Base-by-base conservation (phyloP, 352 stramenopile genomes). In the Pythium monospermum region DNA sequence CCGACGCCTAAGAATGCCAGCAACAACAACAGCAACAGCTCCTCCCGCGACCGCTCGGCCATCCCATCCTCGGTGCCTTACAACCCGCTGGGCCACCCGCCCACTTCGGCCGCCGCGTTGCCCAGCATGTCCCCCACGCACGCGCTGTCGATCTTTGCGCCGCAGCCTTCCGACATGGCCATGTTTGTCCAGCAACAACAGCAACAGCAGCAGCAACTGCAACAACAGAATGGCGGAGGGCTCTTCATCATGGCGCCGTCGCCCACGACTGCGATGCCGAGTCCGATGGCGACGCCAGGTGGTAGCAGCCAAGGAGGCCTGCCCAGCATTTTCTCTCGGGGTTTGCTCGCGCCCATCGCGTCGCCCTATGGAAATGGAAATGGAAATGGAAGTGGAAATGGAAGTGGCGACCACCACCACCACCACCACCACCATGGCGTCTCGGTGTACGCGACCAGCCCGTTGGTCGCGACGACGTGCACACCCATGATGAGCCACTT, bases 81-180 rank as follows among this genome's bases (percentile, higher is more conserved):
- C 48, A 53, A 43, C 36, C n/a, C 23, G 19, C 15, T 19, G 19
- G 26, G 5, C n/a, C 39, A 25, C 10, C 28, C n/a, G 18, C 32
- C 7, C 43, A 42, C 15, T 21, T n/a, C n/a, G n/a, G n/a, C n/a
- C n/a, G n/a, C n/a, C n/a, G n/a, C 49, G 22, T 47, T 62, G 21
- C 47, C 59, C 11, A 59, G 47, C 28, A 33, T 62, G 21, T 62
- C 59, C 35, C 59, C 59, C 5, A 50, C 52, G 23, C 59, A 67
- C 49, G 32, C 52, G 37, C 47, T 67, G 8, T 62, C 59, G 25
- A 67, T 67, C 48, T 67, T 67, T 42, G 59, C 59, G 47, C 59
- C 59, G 23, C 59, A 67, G 39, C 50, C 42, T 41, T 30, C 44
- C 44, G 57, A 65, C 28, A 26, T 49, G 5, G 27, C 33, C 25